Conservation (phyloP, 768 basidiomycete genomes). For the Boletus fagicola region DNA sequence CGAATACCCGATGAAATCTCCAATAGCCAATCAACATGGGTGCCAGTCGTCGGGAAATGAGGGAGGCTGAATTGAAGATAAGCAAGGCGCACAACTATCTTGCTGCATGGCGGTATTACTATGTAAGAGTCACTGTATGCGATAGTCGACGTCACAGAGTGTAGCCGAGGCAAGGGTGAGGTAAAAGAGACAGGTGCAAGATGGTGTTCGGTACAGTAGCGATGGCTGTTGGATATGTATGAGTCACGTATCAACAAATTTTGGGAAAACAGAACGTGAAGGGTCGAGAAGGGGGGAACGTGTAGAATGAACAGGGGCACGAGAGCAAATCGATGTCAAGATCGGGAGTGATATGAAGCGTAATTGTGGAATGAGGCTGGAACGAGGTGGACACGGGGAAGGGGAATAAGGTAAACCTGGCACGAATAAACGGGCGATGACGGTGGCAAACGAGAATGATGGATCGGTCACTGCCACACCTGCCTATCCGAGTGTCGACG, state of each 20-base stretch:
- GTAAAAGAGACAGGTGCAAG: conserved; percentile 6
- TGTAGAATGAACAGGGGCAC: not conserved
- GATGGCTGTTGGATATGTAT: not conserved
- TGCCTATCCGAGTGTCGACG: not conserved
- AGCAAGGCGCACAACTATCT: not conserved
- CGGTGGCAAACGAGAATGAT: not conserved
- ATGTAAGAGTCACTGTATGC: not conserved
- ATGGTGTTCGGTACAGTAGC: not conserved
- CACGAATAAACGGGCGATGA: not conserved
- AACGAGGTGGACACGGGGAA: conserved; percentile 14
- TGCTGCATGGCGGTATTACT: not conserved
- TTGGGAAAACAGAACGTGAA: not conserved
- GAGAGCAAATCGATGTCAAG: conserved; percentile 2
- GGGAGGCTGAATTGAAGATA: not conserved
- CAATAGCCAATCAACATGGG: not conserved
- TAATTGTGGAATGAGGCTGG: conserved; percentile 7
- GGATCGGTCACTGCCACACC: not conserved
- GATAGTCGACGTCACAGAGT: not conserved
- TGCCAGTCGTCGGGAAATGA: not conserved
- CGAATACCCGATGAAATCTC: not conserved
- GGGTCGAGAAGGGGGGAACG: conserved; percentile 11
- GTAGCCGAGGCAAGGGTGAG: conserved; percentile 1
- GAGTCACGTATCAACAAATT: not conserved
- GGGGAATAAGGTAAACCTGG: not conserved
- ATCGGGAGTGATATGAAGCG: conserved; percentile 14